Base-by-base conservation (phyloP, 1,284 basidiomycete species). In the Puccinia hordei region DNA sequence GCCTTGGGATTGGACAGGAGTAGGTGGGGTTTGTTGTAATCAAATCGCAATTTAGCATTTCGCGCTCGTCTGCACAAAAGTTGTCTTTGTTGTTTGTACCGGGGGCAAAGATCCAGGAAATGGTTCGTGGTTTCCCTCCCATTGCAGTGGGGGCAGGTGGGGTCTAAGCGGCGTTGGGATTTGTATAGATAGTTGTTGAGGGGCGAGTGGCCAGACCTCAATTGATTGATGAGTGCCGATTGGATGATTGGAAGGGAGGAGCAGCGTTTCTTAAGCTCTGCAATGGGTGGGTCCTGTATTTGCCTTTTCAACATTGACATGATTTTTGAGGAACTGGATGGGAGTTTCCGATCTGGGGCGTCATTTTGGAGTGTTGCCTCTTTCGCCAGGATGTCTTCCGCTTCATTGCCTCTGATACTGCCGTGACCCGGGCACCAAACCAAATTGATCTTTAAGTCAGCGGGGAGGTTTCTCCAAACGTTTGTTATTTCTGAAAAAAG, bases 371-470 rank as follows among this genome's bases (percentile, higher is more conserved):
- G 4, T 24, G 41, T 65, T 22, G 41, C 10, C 22, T 2, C 41
- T 22, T 9, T 24, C 4, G 63, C 63, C 19, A 65, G 33, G 4
- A 0, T 41, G 35, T 65, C 63, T 24, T 30, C 63, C 6, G n/a
- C 4, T 27, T 65, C 63, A 38, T 65, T 65, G 8, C 35, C 63
- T 41, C 0, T 2, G 10, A 65, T 65, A 0, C 63, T 35, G n/a
- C 22, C 9, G 63, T 65, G 63, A 0, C 63, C 63, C 13, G 63
- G 63, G 33, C 63, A 65, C 63, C 63, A 65, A 19, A 38, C 41
- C 10, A 65, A 24, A 22, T 6, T 4, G 2, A 65, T 0, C 4
- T 1, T 10, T 0, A 65, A 0, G 5, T 65, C 63, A 19, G 0
- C 2, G 2, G 30, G 63, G 1, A 38, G 9, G 1, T 2, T 19